Conservation (phyloP, 225 moss, liverwort and hornwort genomes). For the Physcomitrellopsis africana region DNA sequence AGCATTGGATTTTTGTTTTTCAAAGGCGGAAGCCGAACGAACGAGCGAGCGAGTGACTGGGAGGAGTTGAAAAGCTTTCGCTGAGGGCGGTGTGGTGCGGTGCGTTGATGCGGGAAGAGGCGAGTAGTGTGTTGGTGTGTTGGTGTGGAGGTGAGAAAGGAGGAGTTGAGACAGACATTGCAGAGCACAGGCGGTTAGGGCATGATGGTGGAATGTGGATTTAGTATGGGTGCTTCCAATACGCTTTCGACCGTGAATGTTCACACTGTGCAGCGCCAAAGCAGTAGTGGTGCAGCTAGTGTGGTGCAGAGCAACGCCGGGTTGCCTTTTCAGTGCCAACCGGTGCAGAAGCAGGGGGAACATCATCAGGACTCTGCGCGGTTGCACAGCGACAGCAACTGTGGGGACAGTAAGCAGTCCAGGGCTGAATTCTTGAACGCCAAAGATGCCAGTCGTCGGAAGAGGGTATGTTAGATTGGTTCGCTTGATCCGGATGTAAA, state of each 20-base stretch:
- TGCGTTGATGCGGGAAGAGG: background rate
- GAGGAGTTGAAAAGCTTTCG: background rate
- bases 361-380: conserved; percentile 44
- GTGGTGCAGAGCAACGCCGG: conserved; percentile 21
- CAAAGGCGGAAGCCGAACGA: no score
- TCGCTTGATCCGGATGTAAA: conserved; percentile 19
- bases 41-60: no score
- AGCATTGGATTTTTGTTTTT: no score
- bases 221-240: conserved; percentile 71
- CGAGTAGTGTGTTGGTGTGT: background rate
- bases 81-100: background rate
- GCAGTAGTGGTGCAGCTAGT: conserved; percentile 28
- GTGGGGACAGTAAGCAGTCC: conserved; percentile 41
- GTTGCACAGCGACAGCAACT: conserved; percentile 42
- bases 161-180: background rate
- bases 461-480: conserved; percentile 27
- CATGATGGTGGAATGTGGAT: conserved; percentile 76
- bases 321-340: conserved; percentile 46
- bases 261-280: conserved; percentile 48
- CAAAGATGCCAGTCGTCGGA: conserved; percentile 53
- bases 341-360: conserved; percentile 32
- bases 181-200: conserved; percentile 44
- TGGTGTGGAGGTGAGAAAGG: background rate
- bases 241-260: conserved; percentile 64
- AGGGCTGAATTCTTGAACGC: conserved; percentile 47